These are phyloP conservation scores for Eucalyptus tenuipes DNA, from an alignment of 345 rosid genomes.

Conservation along the genomic window DNA sequence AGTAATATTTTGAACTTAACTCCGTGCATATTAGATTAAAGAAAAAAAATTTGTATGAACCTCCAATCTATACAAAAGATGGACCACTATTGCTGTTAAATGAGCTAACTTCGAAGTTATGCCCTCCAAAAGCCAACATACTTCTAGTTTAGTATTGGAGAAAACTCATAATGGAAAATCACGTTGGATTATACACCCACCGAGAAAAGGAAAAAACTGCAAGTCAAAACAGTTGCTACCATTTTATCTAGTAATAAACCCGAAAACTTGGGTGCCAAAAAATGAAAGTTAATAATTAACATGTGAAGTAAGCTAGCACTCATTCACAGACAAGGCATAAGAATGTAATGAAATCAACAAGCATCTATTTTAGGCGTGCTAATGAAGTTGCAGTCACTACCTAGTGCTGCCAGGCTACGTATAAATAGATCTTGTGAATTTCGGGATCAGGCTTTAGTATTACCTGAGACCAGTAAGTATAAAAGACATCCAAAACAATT, in stretches of 20 bases:
- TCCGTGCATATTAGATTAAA: background rate
- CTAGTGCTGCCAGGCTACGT: constrained; percentile 86
- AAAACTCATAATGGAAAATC: background rate
- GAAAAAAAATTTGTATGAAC: background rate
- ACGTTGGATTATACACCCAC: background rate
- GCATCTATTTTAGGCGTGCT: background rate
- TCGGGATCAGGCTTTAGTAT: constrained; percentile 93
- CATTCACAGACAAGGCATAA: background rate
- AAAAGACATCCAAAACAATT: background rate
- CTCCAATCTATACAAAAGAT: background rate
- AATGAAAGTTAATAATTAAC: background rate
- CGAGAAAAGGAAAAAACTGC: background rate
- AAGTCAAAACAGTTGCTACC: background rate
- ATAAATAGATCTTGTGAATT: constrained; percentile 89
- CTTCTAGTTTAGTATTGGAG: background rate
- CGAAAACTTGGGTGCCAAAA: background rate
- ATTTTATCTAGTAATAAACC: background rate
- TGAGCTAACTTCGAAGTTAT: background rate
- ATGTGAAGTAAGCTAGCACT: background rate
- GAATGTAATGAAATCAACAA: background rate
- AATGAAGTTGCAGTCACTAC: constrained; percentile 13
- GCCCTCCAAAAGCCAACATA: background rate
- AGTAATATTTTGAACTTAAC: background rate
- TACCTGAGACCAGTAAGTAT: constrained; percentile 39
- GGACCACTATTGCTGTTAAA: background rate